Base-by-base conservation (phyloP, 257 asterid species). In the Haberlea rhodopensis region DNA sequence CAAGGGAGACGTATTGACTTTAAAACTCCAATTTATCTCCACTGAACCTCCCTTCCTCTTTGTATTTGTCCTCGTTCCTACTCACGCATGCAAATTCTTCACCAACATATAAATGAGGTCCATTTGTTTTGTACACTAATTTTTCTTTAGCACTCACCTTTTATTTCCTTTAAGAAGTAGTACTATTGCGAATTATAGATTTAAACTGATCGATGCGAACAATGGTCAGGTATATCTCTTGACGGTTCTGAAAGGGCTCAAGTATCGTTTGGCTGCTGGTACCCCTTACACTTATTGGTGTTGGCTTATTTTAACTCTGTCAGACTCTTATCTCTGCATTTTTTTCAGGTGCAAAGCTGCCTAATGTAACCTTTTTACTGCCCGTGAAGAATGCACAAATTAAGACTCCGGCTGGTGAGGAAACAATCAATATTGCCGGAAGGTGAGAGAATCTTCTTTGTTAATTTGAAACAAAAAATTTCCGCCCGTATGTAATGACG, bases 241-340 rank as follows among this genome's bases (percentile, higher is more conserved):
- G 97, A 83, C 94, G 6, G 95, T 92, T 67, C 77, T 89, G 72
- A 92, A 82, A 80, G 85, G 95, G 78, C 94, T 92, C 84, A 92
- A 92, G 87, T 83, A 87, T 75, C 97, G 97, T 20, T 81, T 90
- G 72, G 96, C 99, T 75, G 99, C 97, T 58, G 99, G 99, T 92
- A 87, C 23, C 71, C 63, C 72, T 67, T 73, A 28, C 63, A 29
- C 74, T 75, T 72, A 26, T 54, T 40, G 43, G 29, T 75, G 49
- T 3, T 40, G 49, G 6, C 15, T 13, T 40, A 2, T 40, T 40
- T 40, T 13, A 40, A 13, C 49, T 40, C 15, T 40, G 49, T 57
- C 27, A 11, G 31, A 28, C 23, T 27, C 11, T 55, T 9, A 25
- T n/a, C 34, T 3, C 34, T 5, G n/a, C 60, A 54, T 4, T 26